Percentiles rank a stretch among this genome's conserved stretches.
These are phyloP conservation scores for Botrytis fragariae DNA, from an alignment of 2,329 filamentous ascomycete genomes.

Conservation along the genomic window DNA sequence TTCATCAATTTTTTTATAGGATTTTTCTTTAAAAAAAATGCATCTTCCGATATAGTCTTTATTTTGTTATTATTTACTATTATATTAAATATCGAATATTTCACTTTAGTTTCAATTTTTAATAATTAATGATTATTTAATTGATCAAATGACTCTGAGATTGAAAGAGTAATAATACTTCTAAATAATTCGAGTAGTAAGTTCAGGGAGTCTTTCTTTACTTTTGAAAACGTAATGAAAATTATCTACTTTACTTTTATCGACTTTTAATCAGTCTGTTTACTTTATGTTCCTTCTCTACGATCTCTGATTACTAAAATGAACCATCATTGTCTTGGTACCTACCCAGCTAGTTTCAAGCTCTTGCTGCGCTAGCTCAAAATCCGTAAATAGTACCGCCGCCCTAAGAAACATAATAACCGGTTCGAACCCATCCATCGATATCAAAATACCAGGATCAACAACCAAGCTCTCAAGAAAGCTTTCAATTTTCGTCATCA, in stretches of 20 bases:
- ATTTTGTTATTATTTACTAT: no score
- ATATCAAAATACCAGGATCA: slow-evolving; percentile 11
- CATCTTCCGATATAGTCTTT: no score
- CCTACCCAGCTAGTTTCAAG: background rate
- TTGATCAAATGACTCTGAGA: accelerated
- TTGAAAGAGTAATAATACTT: no score
- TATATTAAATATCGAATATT: no score
- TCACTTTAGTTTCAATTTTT: background rate
- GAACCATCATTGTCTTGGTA: background rate
- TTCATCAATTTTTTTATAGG: no score
- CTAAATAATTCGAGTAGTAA: background rate
- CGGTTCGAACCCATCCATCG: background rate
- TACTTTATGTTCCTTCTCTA: background rate
- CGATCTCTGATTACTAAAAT: background rate
- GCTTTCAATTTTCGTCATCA: slow-evolving; percentile 16
- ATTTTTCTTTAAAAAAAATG: no score
- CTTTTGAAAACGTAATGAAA: background rate
- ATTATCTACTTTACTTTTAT: background rate
- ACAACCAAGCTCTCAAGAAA: slow-evolving; percentile 4
- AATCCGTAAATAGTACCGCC: background rate
- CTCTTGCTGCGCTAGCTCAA: background rate
- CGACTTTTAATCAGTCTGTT: background rate
- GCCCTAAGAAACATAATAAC: slow-evolving; percentile 1
- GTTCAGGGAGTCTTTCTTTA: background rate
- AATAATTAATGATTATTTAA: background rate